Evolutionary conservation across 352 stramenopile species (phyloP), one percentile per base, ranked within the genome.

Genomic region (Bremia lactucae): DNA sequence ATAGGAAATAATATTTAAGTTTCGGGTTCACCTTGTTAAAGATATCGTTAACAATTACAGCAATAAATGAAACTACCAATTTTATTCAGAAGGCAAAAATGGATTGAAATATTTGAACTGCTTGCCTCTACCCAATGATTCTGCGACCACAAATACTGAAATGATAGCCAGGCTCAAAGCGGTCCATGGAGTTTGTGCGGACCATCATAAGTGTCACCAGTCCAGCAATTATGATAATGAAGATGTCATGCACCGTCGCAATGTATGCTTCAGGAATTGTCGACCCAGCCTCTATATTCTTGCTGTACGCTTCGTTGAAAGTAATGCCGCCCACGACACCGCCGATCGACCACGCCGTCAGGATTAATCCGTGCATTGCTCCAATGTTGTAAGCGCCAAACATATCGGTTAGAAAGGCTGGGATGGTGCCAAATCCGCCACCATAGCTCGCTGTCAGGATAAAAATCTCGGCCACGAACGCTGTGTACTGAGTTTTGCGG

Each of bases 371-470:
- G 54, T 91, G 79, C 66, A 89, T 80, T 2, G 73, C 72, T 9
- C 73, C 79, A 40, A 88, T 88, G 67, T 89, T 87, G 41, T 61
- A 87, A 2, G 72, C 72, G 11, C 79, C 79, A 46, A 89, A 92
- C 75, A 89, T 89, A 43, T 89, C 79, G 1, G 76, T 87, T 8
- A 92, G 49, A 44, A 89, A 84, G 25, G 56, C 72, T 25, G 76
- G 76, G 52, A 89, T 87, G 14, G 62, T 85, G 28, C 76, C 74
- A 18, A 88, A 87, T 14, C 72, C 72, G 18, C 74, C 79, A 15
- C 76, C 76, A 44, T 91, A 91, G 40, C 63, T 69, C 0, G 70
- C 39, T 15, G 76, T 88, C 6, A 91, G 38, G 13, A 88, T 52
- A 50, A 85, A 91, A 19, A 83, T 67, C 25, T 75, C 51, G 8